Percentiles rank a stretch among this genome's conserved stretches.
phyloP scores from a whole-genome alignment of 768 basidiomycete species.

The Boletus barrowsii region DNA sequence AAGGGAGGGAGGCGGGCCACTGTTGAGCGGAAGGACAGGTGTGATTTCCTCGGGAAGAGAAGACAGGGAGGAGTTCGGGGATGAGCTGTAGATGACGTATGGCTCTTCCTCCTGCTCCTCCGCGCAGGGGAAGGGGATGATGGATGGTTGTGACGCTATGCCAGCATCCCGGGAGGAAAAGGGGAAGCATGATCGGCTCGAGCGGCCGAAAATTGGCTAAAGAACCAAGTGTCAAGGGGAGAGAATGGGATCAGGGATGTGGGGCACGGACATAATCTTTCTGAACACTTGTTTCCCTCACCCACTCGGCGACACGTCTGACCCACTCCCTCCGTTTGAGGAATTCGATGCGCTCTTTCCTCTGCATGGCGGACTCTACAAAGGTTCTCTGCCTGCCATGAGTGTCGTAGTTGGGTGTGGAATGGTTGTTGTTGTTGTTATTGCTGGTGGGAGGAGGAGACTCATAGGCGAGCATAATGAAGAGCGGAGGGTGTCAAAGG shows the following conservation, averaged over 20 bases:
- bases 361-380: constrained; percentile 44
- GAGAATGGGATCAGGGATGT: neutral
- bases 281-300: constrained; percentile 29
- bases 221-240: neutral
- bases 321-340: constrained; percentile 46
- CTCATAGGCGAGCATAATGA: constrained; percentile 21
- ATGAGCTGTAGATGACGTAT: constrained; percentile 34
- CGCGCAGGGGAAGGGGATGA: constrained; percentile 23
- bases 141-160: constrained; percentile 9
- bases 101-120: constrained; percentile 33
- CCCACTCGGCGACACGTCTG: constrained; percentile 37
- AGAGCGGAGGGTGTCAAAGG: constrained; percentile 5
- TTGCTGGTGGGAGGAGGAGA: constrained; percentile 5
- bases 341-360: constrained; percentile 52
- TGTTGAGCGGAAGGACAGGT: constrained; percentile 22
- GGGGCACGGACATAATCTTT: constrained; percentile 21
- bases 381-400: constrained; percentile 45
- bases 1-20: constrained; percentile 12
- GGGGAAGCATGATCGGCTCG: constrained; percentile 6
- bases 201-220: constrained; percentile 21
- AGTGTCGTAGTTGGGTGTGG: constrained; percentile 36
- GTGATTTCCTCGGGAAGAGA: constrained; percentile 31
- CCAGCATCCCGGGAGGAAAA: constrained; percentile 9
- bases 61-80: constrained; percentile 31
- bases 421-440: constrained; percentile 20